phyloP scores from a whole-genome alignment of 306 rosid species.

The Alnus rubra region DNA sequence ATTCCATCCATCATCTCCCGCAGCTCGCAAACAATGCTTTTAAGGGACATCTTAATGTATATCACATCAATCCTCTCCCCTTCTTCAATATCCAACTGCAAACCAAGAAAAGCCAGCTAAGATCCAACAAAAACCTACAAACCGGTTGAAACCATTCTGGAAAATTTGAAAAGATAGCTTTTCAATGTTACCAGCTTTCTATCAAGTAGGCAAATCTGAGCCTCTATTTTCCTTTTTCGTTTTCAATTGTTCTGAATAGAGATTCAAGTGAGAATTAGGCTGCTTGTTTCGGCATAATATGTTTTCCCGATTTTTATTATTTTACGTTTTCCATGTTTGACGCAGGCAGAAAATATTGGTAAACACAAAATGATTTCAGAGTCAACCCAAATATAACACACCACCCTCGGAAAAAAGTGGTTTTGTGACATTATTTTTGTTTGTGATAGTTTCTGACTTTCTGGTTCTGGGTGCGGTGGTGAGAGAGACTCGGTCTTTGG shows the following conservation, averaged over 20 bases:
- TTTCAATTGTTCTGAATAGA: not conserved
- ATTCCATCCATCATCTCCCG: conserved; percentile 76
- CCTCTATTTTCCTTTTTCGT: not conserved
- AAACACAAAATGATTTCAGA: no score
- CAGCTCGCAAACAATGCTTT: conserved; percentile 62
- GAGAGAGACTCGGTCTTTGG: no score
- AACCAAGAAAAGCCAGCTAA: conserved; percentile 2
- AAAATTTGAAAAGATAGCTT: not conserved
- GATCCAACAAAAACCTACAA: not conserved
- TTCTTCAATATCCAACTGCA: conserved; percentile 35
- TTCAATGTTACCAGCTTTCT: not conserved
- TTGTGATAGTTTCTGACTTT: no score
- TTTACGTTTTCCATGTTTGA: no score
- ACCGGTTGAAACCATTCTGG: not conserved
- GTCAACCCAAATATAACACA: no score
- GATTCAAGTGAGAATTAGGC: not conserved
- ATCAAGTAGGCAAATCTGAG: not conserved
- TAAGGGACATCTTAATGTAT: conserved; percentile 59
- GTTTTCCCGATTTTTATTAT: no score
- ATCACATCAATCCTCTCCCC: conserved; percentile 42
- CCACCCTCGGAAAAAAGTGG: no score
- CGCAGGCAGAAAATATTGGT: no score
- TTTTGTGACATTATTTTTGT: no score
- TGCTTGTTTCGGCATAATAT: not conserved
- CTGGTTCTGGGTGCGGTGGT: no score